Evolutionary conservation across 768 basidiomycete species (phyloP).

Genomic region (Roridomyces roridus): DNA sequence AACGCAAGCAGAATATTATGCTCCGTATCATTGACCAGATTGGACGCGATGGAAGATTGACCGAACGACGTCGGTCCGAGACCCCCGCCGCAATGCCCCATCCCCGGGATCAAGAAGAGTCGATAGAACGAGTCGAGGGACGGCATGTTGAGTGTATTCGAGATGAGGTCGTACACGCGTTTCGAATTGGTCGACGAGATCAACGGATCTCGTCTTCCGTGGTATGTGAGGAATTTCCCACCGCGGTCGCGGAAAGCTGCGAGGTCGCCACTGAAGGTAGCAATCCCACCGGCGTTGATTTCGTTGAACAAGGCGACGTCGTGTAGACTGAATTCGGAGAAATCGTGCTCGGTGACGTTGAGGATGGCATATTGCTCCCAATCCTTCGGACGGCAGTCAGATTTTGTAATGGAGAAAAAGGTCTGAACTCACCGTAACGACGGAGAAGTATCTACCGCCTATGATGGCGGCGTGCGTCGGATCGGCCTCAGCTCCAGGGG

Average conservation of each 20-base stretch:
- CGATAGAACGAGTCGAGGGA: constrained; percentile 30
- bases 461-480: not conserved
- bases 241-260: constrained; percentile 23
- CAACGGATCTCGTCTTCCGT: constrained; percentile 22
- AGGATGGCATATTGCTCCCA: constrained; percentile 9
- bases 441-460: not conserved
- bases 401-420: not conserved
- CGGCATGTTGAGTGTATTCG: constrained; percentile 21
- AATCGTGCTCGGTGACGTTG: constrained; percentile 5
- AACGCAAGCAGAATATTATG: constrained; percentile 15
- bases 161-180: constrained; percentile 23
- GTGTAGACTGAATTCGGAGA: constrained; percentile 3
- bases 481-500: constrained; percentile 20
- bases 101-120: constrained; percentile 31
- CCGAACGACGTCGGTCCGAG: constrained; percentile 19
- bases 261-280: constrained; percentile 23
- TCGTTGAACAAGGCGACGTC: not conserved
- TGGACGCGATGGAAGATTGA: constrained; percentile 1
- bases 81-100: constrained; percentile 29
- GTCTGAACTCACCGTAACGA: not conserved
- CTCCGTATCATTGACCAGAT: constrained; percentile 9
- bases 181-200: constrained; percentile 26
- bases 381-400: constrained; percentile 1
- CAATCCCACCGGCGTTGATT: constrained; percentile 10
- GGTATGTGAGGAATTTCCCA: constrained; percentile 31